These are phyloP conservation scores for Mycena crocata DNA, from an alignment of 768 basidiomycete genomes.

Conservation along the genomic window DNA sequence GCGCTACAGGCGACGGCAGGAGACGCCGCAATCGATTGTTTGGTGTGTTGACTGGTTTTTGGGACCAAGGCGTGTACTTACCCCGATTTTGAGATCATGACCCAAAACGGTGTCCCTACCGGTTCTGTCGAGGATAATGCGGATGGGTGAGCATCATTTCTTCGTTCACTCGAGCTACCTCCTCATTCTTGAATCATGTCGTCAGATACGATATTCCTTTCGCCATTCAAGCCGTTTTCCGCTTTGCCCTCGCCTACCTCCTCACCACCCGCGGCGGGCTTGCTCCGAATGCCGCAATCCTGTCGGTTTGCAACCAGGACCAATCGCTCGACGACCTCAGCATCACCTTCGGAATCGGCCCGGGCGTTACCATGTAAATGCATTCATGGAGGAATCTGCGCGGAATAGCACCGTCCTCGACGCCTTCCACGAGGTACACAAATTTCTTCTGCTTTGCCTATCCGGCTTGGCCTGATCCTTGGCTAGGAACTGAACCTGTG, in stretches of 20 bases:
- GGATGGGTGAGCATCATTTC: background rate
- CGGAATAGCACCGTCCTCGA: conserved; percentile 1
- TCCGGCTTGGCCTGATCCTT: background rate
- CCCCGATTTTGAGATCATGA: background rate
- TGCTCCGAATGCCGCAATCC: conserved; percentile 2
- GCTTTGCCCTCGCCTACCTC: conserved; percentile 16
- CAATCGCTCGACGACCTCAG: conserved; percentile 1
- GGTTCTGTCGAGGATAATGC: background rate
- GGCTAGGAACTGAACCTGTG: conserved; percentile 12
- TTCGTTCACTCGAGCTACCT: background rate
- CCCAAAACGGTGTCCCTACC: background rate
- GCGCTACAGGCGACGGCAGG: background rate
- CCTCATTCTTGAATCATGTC: background rate
- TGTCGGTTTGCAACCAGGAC: background rate
- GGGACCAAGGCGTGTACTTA: background rate
- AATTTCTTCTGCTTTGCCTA: background rate
- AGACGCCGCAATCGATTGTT: background rate
- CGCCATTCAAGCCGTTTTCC: conserved; percentile 8
- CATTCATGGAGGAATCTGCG: background rate
- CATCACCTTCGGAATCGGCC: background rate
- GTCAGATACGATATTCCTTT: conserved; percentile 1
- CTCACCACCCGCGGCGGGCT: background rate
- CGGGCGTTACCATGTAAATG: background rate
- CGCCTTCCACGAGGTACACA: background rate
- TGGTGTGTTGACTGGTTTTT: background rate